Evolutionary conservation across 768 basidiomycete genomes (phyloP).

Genomic region (Agaricus sinodeliciosus): DNA sequence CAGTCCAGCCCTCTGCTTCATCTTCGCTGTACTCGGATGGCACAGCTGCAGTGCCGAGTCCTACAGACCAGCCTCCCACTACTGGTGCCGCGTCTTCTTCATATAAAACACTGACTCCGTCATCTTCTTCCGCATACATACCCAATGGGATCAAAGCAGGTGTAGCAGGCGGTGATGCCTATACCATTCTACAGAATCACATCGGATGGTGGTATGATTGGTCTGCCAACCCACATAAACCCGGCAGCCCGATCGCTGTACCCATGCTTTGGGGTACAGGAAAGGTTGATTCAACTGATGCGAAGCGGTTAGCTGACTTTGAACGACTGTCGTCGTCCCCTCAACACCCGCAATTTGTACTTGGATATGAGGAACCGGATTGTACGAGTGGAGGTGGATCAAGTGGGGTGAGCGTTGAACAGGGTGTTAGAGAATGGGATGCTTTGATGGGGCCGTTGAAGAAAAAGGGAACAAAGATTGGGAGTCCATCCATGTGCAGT

Average conservation of each 20-base stretch:
- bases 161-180: constrained; percentile 39
- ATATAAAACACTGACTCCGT: neutral
- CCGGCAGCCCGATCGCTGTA: constrained; percentile 32
- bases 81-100: neutral
- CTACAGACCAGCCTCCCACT: neutral
- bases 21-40: neutral
- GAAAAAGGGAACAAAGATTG: constrained; percentile 32
- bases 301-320: constrained; percentile 30
- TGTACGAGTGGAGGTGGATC: constrained; percentile 37
- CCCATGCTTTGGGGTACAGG: constrained; percentile 46
- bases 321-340: constrained; percentile 19
- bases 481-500: constrained; percentile 47
- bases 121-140: constrained; percentile 17
- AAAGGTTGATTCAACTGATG: constrained; percentile 30
- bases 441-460: constrained; percentile 34
- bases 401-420: constrained; percentile 34
- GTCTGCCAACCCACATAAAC: constrained; percentile 34
- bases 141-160: constrained; percentile 42
- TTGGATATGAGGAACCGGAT: constrained; percentile 44
- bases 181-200: constrained; percentile 29
- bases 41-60: neutral
- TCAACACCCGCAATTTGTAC: constrained; percentile 29
- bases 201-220: constrained; percentile 49
- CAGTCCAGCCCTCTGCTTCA: too few relatives aligned
- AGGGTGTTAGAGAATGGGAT: constrained; percentile 36